Percentiles rank a stretch among this genome's conserved stretches.
Conservation (phyloP, 306 rosid species). For the Oxytropis ochrocephala region DNA sequence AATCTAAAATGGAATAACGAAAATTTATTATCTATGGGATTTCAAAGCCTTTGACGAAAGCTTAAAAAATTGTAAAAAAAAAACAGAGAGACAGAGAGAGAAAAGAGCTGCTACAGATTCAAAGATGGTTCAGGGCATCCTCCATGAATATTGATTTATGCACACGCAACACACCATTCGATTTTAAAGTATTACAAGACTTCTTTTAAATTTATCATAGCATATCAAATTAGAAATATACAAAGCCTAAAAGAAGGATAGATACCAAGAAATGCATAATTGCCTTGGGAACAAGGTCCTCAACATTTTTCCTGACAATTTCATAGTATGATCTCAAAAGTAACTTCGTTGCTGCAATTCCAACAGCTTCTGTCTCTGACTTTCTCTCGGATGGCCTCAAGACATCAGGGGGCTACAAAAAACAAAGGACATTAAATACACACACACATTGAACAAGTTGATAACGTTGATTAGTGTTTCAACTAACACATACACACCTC, state of each 20-base stretch:
- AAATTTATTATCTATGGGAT: too few relatives aligned
- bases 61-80: too few relatives aligned
- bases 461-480: not conserved
- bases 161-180: not conserved
- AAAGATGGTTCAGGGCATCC: too few relatives aligned
- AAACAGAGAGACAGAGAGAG: too few relatives aligned
- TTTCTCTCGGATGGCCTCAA: constrained; percentile 72
- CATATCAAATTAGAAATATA: not conserved
- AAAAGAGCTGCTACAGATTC: too few relatives aligned
- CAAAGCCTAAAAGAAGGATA: not conserved
- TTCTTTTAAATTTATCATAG: not conserved
- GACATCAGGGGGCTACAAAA: constrained; percentile 72
- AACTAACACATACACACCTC: constrained; percentile 48
- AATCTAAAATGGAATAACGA: too few relatives aligned
- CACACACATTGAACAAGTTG: constrained; percentile 7
- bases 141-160: too few relatives aligned
- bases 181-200: not conserved
- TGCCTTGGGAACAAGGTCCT: constrained; percentile 85
- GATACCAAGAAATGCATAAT: constrained; percentile 97
- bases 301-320: constrained; percentile 77
- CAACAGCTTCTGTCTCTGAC: constrained; percentile 67
- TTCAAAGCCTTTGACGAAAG: too few relatives aligned
- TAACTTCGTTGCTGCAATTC: constrained; percentile 68
- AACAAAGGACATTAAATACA: constrained; percentile 4
- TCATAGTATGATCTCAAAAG: constrained; percentile 85